Conservation (phyloP, 2,329 filamentous ascomycete genomes). For the Epichloe hybrida region DNA sequence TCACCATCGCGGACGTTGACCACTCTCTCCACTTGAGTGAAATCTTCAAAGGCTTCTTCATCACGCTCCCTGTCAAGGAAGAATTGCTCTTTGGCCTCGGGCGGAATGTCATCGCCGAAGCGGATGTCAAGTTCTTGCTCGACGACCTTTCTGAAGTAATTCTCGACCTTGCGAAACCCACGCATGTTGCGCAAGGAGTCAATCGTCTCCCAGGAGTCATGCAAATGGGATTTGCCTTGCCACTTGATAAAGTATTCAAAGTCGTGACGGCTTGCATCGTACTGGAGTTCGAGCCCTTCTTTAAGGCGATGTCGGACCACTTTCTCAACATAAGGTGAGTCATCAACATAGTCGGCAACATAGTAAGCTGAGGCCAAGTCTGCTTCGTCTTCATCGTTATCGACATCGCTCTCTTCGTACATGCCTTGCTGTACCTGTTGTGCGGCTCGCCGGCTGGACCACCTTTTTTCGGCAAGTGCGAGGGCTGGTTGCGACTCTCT, state of each 20-base stretch:
- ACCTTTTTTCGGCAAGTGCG: slow-evolving; percentile 68
- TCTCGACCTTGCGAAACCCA: slow-evolving; percentile 80
- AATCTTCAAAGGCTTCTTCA: slow-evolving; percentile 77
- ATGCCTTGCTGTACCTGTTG: slow-evolving; percentile 53
- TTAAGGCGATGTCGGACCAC: slow-evolving; percentile 77
- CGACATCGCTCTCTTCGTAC: slow-evolving; percentile 55
- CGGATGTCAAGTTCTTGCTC: slow-evolving; percentile 66
- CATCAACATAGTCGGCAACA: slow-evolving; percentile 56
- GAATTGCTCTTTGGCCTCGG: slow-evolving; percentile 85
- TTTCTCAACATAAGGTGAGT: slow-evolving; percentile 75
- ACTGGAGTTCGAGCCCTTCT: slow-evolving; percentile 47
- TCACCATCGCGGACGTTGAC: slow-evolving; percentile 74
- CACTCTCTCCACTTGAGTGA: slow-evolving; percentile 83
- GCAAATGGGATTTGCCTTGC: slow-evolving; percentile 89
- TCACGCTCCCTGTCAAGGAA: slow-evolving; percentile 89
- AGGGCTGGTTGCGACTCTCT: slow-evolving; percentile 54
- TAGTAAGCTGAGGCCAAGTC: slow-evolving; percentile 49
- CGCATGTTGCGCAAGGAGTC: slow-evolving; percentile 62
- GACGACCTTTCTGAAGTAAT: slow-evolving; percentile 80
- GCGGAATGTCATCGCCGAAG: slow-evolving; percentile 61
- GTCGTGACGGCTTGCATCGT: slow-evolving; percentile 52
- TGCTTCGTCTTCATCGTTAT: slow-evolving; percentile 51
- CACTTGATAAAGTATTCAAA: slow-evolving; percentile 94
- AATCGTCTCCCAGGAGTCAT: slow-evolving; percentile 87
- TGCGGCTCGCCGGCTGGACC: slow-evolving; percentile 75